Evolutionary conservation across 2,329 filamentous ascomycete species (phyloP).

Genomic region (Ascochyta viciae-villosae): DNA sequence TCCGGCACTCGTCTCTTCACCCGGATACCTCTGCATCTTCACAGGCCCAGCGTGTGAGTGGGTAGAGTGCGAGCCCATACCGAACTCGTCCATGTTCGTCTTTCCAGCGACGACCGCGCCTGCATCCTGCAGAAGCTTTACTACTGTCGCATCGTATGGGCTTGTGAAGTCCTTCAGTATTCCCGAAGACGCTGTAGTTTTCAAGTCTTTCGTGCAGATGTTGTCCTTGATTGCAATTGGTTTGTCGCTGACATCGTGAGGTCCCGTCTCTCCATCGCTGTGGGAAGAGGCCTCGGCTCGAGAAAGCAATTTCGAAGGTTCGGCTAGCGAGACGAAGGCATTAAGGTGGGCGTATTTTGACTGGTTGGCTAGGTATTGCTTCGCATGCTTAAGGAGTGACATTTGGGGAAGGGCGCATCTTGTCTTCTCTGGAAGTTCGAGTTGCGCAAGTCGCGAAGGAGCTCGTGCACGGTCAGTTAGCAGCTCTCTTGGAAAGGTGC

Average conservation of each 20-base stretch:
- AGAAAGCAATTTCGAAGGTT: conserved; percentile 30
- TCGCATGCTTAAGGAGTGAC: conserved; percentile 49
- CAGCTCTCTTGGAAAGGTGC: background rate
- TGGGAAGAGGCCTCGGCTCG: conserved; percentile 26
- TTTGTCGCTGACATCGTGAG: conserved; percentile 33
- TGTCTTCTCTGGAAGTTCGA: conserved; percentile 18
- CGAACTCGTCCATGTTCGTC: conserved; percentile 95
- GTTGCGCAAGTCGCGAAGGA: conserved; percentile 13
- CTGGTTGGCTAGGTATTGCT: conserved; percentile 46
- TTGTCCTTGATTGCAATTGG: conserved; percentile 60
- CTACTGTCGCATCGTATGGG: conserved; percentile 83
- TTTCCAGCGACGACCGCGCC: conserved; percentile 75
- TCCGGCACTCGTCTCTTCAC: conserved; percentile 47
- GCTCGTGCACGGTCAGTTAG: conserved; percentile 9
- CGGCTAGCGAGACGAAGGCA: conserved; percentile 45
- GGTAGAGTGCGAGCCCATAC: conserved; percentile 86
- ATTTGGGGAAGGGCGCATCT: conserved; percentile 41
- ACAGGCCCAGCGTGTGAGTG: conserved; percentile 74
- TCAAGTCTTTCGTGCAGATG: conserved; percentile 54
- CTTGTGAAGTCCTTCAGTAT: conserved; percentile 73
- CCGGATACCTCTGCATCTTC: conserved; percentile 52
- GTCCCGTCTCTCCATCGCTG: background rate
- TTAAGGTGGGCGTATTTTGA: conserved; percentile 44
- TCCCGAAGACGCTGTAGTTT: conserved; percentile 82
- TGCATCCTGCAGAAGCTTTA: conserved; percentile 68